A percentile compares a stretch with the other conserved stretches of the same genome.
Evolutionary conservation across 2,329 filamentous ascomycete genomes (phyloP).

Genomic region (Nigrospora osmanthi): DNA sequence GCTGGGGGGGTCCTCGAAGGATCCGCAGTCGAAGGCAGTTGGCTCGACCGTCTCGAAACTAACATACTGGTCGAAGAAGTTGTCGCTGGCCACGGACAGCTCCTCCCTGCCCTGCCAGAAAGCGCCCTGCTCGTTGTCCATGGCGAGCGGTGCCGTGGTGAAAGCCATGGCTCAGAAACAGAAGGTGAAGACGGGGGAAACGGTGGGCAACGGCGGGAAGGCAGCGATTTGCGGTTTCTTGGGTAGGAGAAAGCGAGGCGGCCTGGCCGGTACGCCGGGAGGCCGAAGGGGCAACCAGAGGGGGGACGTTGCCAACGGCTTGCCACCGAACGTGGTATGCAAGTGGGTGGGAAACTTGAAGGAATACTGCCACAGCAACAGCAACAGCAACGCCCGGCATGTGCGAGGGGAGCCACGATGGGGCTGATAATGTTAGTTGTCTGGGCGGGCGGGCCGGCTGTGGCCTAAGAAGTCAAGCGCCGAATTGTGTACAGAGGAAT

Average conservation of each 20-base stretch:
- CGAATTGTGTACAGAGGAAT: conserved; percentile 17
- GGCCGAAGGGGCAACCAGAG: conserved; percentile 7
- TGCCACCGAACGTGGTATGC: conserved; percentile 11
- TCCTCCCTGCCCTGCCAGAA: conserved; percentile 21
- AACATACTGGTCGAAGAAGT: conserved; percentile 24
- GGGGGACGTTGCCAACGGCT: conserved; percentile 8
- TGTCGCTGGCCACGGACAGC: conserved; percentile 13
- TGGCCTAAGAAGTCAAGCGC: neutral
- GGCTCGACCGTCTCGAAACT: conserved; percentile 21
- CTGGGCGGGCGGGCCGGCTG: neutral
- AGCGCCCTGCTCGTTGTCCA: conserved; percentile 21
- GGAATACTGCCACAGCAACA: conserved; percentile 20
- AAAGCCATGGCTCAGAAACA: conserved; percentile 18
- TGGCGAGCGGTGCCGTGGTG: conserved; percentile 16
- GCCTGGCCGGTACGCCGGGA: conserved; percentile 4
- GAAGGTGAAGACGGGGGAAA: conserved; percentile 8
- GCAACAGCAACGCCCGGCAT: conserved; percentile 20
- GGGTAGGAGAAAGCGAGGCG: conserved; percentile 4
- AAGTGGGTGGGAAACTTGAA: conserved; percentile 22
- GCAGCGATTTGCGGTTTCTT: neutral
- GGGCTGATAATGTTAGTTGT: conserved; percentile 13
- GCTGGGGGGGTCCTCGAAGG: conserved; percentile 19
- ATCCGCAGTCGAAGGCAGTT: conserved; percentile 9
- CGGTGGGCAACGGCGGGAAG: neutral
- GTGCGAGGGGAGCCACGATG: conserved; percentile 15